phyloP scores from a whole-genome alignment of 2,329 filamentous ascomycete genomes.

The Verticillium nubilum region DNA sequence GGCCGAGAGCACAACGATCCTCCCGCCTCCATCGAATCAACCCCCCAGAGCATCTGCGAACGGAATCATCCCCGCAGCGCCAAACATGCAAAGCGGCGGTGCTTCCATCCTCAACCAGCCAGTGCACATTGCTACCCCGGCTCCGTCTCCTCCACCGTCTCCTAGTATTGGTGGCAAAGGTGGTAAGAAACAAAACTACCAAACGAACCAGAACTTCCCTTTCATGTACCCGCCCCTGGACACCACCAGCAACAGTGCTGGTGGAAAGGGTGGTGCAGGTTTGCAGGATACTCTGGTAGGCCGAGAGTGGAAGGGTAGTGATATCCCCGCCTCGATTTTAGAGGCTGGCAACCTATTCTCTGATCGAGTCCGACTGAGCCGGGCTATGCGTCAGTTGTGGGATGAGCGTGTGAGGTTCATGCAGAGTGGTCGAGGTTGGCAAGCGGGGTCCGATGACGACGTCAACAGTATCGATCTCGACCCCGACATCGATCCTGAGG shows the following conservation, averaged over 20 bases:
- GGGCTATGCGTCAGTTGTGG: slow-evolving; percentile 90
- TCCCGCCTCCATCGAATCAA: slow-evolving; percentile 78
- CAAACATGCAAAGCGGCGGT: slow-evolving; percentile 50
- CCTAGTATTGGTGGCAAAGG: slow-evolving; percentile 83
- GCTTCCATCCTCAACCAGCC: slow-evolving; percentile 89
- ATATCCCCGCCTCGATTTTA: slow-evolving; percentile 89
- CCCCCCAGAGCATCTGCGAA: slow-evolving; percentile 56
- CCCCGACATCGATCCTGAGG: slow-evolving; percentile 32
- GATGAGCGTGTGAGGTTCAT: slow-evolving; percentile 87
- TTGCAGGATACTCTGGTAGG: slow-evolving; percentile 76
- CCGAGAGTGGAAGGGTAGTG: slow-evolving; percentile 85
- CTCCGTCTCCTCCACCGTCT: slow-evolving; percentile 90
- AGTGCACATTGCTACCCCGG: slow-evolving; percentile 97
- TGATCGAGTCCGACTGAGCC: slow-evolving; percentile 81
- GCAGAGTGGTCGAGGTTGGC: slow-evolving; percentile 89
- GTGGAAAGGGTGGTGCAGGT: slow-evolving; percentile 80
- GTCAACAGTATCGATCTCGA: slow-evolving; percentile 25
- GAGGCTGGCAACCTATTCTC: slow-evolving; percentile 93
- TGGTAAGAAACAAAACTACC: slow-evolving; percentile 98
- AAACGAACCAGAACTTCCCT: slow-evolving; percentile 97
- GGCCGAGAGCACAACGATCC: slow-evolving; percentile 81
- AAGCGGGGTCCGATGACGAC: slow-evolving; percentile 40
- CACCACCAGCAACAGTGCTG: slow-evolving; percentile 79
- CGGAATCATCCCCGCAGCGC: slow-evolving; percentile 54
- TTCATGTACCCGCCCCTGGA: slow-evolving; percentile 96